Evolutionary conservation across 176 grass and related monocot genomes (phyloP).

Genomic region (sorghum (Sorghum bicolor)): DNA sequence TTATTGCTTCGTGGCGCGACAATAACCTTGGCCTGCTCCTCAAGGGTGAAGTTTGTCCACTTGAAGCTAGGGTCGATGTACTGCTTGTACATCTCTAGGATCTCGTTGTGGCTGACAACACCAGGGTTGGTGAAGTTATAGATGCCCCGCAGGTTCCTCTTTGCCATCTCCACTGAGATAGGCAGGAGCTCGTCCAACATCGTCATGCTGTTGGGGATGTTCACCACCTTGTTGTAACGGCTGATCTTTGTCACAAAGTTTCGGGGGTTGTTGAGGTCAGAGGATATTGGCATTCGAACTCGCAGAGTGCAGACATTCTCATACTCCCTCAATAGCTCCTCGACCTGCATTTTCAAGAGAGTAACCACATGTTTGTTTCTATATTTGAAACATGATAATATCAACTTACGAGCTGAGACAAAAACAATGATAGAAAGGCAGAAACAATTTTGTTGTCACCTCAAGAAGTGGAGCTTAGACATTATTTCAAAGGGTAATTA

Average conservation of each 20-base stretch:
- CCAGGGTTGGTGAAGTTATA: constrained; percentile 89
- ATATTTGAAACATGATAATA: not conserved
- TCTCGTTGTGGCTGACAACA: constrained; percentile 71
- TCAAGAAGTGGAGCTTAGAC: too few relatives aligned
- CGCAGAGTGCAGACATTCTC: constrained; percentile 79
- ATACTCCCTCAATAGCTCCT: constrained; percentile 73
- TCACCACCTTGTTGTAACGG: constrained; percentile 69
- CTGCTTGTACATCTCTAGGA: constrained; percentile 70
- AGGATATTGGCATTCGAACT: constrained; percentile 72
- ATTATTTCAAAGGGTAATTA: too few relatives aligned
- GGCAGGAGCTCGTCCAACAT: constrained; percentile 80
- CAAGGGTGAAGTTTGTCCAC: constrained; percentile 73
- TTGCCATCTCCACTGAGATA: constrained; percentile 76
- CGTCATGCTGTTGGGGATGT: constrained; percentile 87
- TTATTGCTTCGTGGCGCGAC: constrained; percentile 76
- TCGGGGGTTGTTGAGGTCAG: constrained; percentile 69
- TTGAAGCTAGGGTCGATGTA: constrained; percentile 60
- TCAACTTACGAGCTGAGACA: not conserved
- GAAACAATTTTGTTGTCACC: too few relatives aligned
- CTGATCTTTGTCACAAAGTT: constrained; percentile 91
- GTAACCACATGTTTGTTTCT: constrained; percentile 8
- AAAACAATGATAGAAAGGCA: not conserved
- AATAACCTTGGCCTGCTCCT: constrained; percentile 82
- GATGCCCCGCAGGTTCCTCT: constrained; percentile 61
- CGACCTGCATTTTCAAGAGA: constrained; percentile 42